Evolutionary conservation across 2,329 filamentous ascomycete species (phyloP), one percentile per base, ranked within the genome.

Genomic region (Claviceps maximensis): DNA sequence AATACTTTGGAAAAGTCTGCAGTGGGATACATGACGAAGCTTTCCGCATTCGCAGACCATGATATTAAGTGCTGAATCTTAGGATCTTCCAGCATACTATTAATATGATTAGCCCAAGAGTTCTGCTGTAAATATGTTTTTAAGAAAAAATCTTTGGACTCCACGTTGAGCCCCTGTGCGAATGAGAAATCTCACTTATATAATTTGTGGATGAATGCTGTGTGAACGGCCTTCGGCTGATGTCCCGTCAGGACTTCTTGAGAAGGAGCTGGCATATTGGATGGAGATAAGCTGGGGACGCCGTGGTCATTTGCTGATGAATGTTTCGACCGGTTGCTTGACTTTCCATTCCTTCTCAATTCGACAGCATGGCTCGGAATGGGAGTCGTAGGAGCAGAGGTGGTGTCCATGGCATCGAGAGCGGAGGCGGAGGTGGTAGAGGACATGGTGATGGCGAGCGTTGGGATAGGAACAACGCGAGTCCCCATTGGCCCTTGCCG

Each of bases 21-120:
- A 9, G 90, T 95, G 17, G 93, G 93, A 23, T 90, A 95, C 89
- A 98, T 97, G 64, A 98, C 89, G 67, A 98, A 98, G 71, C 93
- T 97, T 68, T 98, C 93, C 55, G 90, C 89, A 50, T 86, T 87
- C 60, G 76, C 83, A 1, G 91, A 95, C 93, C 93, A 98, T 9
- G 91, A 95, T 63, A 98, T 98, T 56, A 98, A 75, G 68, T 97
- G 90, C 63, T 93, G 87, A 56, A 98, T 98, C 61, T 77, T 86
- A 38, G 83, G 83, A 67, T 98, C 93, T 69, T 98, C 93, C 57
- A 98, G 76, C 93, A 98, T 97, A 71, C 91, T 97, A 15, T 36
- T 10, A 41, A 41, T n/a, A 7, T 29, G 25, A 41, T 50, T 50
- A 50, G 48, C 23, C 36, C 13, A 15, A 12, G 3, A 40, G 4